Base-by-base conservation (phyloP, 2,329 filamentous ascomycete genomes). In the Aspergillus sp. region DNA sequence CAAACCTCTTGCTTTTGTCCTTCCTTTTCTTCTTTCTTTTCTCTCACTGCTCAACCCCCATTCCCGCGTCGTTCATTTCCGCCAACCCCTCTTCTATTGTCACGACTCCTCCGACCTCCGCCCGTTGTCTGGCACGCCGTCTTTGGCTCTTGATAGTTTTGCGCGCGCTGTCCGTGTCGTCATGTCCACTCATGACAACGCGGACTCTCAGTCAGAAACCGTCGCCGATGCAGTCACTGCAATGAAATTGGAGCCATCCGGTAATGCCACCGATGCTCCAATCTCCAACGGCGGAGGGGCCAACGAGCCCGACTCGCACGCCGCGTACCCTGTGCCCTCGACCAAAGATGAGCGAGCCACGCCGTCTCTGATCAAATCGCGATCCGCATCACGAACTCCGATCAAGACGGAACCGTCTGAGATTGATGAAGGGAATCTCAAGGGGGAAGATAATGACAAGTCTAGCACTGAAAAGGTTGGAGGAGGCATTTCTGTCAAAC, bases 401-500 rank as follows among this genome's bases (percentile, higher is more conserved):
- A 61, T 71, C 69, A 71, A 78, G 68, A 72, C 74, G 65, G 68
- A 78, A 72, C 54, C 38, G 9, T 31, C 23, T 3, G 55, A 51
- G 55, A 72, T 72, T 58, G 46, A 61, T 31, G 54, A 60, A 30
- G 38, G 41, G 52, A 60, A 64, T n/a, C 11, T 41, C 48, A 72
- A 75, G 66, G 67, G 76, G 70, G 60, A 45, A 8, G 58, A 47
- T 64, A 70, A 59, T 47, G 51, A 54, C 59, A 38, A 43, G 34
- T 58, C 51, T 51, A 60, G 54, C 28, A 57, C 62, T 38, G 83
- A 87, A 68, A 81, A 80, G 46, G 77, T 89, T 55, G 84, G 84
- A 61, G 87, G 85, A 66, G 85, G 86, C 63, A 85, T 89, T 60
- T 84, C 82, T 54, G 74, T 89, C 70, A 89, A 88, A 74, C 79